phyloP scores from a whole-genome alignment of 2,329 filamentous ascomycete genomes.

The Sporothrix schenckii region DNA sequence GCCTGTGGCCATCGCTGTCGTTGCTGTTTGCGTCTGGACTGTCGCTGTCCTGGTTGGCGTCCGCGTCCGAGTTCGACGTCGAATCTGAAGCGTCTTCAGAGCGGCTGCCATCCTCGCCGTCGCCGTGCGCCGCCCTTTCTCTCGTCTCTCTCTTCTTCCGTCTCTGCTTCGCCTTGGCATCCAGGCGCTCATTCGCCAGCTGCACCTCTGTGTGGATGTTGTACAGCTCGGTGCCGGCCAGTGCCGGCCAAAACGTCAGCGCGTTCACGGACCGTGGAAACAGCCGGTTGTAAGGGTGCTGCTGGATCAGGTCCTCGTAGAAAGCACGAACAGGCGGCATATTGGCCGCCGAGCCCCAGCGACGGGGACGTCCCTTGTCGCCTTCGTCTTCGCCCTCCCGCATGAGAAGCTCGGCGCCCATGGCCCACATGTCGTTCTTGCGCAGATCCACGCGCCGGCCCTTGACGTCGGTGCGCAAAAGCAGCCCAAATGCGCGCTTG shows the following conservation, averaged over 20 bases:
- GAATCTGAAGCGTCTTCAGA: not conserved
- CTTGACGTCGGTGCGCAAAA: constrained; percentile 60
- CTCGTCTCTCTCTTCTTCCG: not conserved
- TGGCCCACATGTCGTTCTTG: constrained; percentile 71
- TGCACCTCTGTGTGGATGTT: constrained; percentile 65
- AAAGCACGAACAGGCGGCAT: constrained; percentile 58
- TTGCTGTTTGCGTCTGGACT: constrained; percentile 34
- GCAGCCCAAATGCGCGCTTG: constrained; percentile 71
- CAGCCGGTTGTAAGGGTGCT: constrained; percentile 70
- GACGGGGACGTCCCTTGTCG: constrained; percentile 26
- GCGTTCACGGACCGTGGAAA: constrained; percentile 64
- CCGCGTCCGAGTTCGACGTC: no score
- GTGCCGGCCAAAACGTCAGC: constrained; percentile 76
- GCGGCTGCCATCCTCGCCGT: constrained; percentile 32
- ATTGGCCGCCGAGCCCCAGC: constrained; percentile 53
- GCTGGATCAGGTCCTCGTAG: constrained; percentile 76
- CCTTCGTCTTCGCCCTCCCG: constrained; percentile 50
- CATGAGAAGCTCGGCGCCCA: constrained; percentile 83
- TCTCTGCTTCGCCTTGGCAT: constrained; percentile 32
- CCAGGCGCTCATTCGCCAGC: constrained; percentile 47
- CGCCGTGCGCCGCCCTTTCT: not conserved
- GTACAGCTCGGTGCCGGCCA: constrained; percentile 82
- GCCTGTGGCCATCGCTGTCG: constrained; percentile 1
- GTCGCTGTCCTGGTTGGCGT: not conserved
- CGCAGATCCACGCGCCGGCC: constrained; percentile 69